These are phyloP conservation scores for Nosema granulosis DNA, from an alignment of 371 early-diverging fungal genomes.

Conservation along the genomic window DNA sequence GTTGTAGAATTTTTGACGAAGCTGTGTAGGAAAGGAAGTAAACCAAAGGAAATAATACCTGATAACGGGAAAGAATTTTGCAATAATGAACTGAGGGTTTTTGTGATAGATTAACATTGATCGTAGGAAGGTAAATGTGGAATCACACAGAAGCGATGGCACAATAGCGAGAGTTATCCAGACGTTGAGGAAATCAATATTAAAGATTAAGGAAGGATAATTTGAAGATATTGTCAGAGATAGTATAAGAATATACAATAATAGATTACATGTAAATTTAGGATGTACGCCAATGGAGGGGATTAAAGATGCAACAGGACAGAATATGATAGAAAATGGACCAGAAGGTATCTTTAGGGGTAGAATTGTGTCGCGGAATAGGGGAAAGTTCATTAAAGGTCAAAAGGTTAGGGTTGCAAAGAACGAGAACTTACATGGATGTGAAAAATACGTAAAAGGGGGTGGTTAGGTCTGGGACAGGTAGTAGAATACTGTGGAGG, in stretches of 20 bases:
- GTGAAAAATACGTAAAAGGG: not conserved
- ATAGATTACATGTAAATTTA: no score
- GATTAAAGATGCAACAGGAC: not conserved
- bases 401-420: constrained; percentile 22
- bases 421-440: constrained; percentile 12
- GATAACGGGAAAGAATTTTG: constrained; percentile 12
- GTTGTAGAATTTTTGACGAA: not conserved
- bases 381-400: constrained; percentile 1
- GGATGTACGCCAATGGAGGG: no score
- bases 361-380: not conserved
- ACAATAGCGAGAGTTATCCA: constrained; percentile 39
- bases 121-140: not conserved
- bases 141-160: constrained; percentile 29
- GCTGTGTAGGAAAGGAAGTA: not conserved
- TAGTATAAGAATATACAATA: no score
- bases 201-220: constrained; percentile 2
- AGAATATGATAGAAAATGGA: not conserved
- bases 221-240: no score
- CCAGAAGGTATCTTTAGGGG: constrained; percentile 1
- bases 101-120: not conserved
- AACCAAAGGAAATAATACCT: constrained; percentile 4
- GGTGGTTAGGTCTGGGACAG: constrained; percentile 4
- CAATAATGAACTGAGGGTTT: not conserved
- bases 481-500: not conserved
- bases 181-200: constrained; percentile 18